Conservation (phyloP, 1,284 basidiomycete genomes). For the Mrakiaceae sp. region DNA sequence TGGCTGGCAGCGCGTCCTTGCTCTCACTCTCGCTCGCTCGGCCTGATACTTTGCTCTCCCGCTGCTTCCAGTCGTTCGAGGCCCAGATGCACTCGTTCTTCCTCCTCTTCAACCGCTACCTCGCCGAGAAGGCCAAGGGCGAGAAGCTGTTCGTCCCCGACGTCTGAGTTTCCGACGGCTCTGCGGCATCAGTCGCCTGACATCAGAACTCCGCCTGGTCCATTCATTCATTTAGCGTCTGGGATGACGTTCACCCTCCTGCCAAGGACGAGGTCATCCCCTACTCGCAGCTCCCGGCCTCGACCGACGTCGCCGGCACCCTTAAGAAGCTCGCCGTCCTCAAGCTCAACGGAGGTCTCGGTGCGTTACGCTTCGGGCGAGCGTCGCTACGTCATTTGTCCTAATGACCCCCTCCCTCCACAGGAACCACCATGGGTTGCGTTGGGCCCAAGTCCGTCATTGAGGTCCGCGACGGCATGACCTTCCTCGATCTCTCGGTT, state of each 20-base stretch:
- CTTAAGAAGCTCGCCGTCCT: slow-evolving; percentile 94
- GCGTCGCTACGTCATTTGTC: slow-evolving; percentile 49
- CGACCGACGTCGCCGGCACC: slow-evolving; percentile 46
- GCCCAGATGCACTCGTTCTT: slow-evolving; percentile 99
- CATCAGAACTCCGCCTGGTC: background rate
- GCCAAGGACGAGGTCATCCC: slow-evolving; percentile 84
- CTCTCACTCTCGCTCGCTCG: background rate
- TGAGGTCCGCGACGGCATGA: slow-evolving; percentile 95
- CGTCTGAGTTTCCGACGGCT: background rate
- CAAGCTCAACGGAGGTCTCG: slow-evolving; percentile 99
- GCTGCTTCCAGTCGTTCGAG: slow-evolving; percentile 67
- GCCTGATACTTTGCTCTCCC: background rate
- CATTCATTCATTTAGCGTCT: slow-evolving; percentile 51
- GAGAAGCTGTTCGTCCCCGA: slow-evolving; percentile 68
- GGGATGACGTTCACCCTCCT: slow-evolving; percentile 96
- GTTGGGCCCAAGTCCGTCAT: slow-evolving; percentile 64
- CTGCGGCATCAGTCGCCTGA: slow-evolving; percentile 9
- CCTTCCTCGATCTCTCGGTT: slow-evolving; percentile 94
- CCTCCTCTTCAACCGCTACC: slow-evolving; percentile 96
- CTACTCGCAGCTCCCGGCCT: slow-evolving; percentile 60
- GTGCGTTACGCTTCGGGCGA: slow-evolving; percentile 45
- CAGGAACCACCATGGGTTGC: slow-evolving; percentile 37
- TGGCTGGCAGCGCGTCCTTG: background rate
- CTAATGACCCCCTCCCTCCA: slow-evolving; percentile 17
- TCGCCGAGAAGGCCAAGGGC: slow-evolving; percentile 86